These are phyloP conservation scores for Phytophthora melonis DNA, from an alignment of 352 stramenopile species.

Conservation along the genomic window DNA sequence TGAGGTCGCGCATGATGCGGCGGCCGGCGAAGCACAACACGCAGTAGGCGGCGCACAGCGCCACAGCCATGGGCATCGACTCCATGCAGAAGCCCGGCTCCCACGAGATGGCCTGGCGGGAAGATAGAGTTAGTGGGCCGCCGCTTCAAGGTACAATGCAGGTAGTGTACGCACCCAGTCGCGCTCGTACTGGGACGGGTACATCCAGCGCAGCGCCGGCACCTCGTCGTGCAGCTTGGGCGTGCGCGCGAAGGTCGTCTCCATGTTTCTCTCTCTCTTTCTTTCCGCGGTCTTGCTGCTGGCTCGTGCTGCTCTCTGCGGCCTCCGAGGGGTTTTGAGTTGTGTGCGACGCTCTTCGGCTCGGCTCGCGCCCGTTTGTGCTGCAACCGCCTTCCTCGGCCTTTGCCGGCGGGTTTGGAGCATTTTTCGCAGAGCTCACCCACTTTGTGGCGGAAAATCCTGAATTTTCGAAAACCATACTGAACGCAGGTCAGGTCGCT, in stretches of 20 bases:
- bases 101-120: slow-evolving; percentile 65
- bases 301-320: background rate
- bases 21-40: slow-evolving; percentile 81
- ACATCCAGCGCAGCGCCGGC: slow-evolving; percentile 63
- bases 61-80: slow-evolving; percentile 66
- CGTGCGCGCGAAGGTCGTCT: slow-evolving; percentile 25
- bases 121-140: background rate
- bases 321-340: slow-evolving; percentile 37
- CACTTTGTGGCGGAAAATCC: slow-evolving; percentile 6
- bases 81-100: slow-evolving; percentile 73
- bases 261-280: slow-evolving; percentile 23
- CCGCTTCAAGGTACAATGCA: background rate
- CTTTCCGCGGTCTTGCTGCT: slow-evolving; percentile 7
- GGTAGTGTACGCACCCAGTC: slow-evolving; percentile 56
- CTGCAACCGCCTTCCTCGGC: slow-evolving; percentile 19
- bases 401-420: slow-evolving; percentile 4
- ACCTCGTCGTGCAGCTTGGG: slow-evolving; percentile 61
- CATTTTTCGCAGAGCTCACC: slow-evolving; percentile 29
- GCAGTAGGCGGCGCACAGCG: slow-evolving; percentile 74
- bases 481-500: slow-evolving; percentile 13
- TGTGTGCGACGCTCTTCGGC: slow-evolving; percentile 23
- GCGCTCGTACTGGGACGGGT: slow-evolving; percentile 80
- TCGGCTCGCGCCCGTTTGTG: slow-evolving; percentile 21
- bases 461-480: slow-evolving; percentile 25
- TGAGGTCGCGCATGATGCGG: slow-evolving; percentile 81